Conservation (phyloP, 345 rosid species). For the Moricandia moricandioides region DNA sequence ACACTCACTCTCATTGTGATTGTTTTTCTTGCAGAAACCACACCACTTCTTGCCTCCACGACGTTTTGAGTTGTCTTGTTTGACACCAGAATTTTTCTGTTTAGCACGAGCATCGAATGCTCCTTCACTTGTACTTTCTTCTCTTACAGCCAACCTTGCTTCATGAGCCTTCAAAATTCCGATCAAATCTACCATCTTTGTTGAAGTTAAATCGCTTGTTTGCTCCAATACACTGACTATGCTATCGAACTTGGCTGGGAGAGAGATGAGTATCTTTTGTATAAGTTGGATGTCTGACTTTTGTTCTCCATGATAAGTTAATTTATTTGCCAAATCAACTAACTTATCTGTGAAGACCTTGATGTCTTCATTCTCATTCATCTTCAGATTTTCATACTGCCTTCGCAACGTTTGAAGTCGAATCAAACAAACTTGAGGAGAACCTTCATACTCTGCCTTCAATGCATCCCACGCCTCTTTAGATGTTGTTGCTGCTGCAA, state of each 20-base stretch:
- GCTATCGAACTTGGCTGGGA: background rate
- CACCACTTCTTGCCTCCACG: background rate
- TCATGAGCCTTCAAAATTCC: background rate
- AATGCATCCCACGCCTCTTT: too few relatives aligned
- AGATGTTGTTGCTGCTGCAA: too few relatives aligned
- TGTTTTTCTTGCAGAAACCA: background rate
- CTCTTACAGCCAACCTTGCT: background rate
- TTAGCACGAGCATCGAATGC: background rate
- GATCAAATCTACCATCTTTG: background rate
- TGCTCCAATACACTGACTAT: background rate
- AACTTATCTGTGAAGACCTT: background rate
- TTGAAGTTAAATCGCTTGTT: background rate
- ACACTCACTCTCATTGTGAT: background rate
- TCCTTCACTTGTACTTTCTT: background rate
- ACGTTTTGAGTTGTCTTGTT: background rate
- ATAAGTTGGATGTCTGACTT: background rate
- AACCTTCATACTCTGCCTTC: background rate
- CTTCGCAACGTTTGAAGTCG: background rate
- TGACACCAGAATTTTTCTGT: too few relatives aligned
- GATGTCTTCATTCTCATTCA: too few relatives aligned
- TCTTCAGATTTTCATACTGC: too few relatives aligned
- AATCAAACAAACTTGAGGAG: background rate
- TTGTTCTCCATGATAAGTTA: constrained; percentile 2
- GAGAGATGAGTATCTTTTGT: background rate
- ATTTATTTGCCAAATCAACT: background rate